Evolutionary conservation across 176 grass and related monocot species (phyloP).

Genomic region (Tuctoria greenei): DNA sequence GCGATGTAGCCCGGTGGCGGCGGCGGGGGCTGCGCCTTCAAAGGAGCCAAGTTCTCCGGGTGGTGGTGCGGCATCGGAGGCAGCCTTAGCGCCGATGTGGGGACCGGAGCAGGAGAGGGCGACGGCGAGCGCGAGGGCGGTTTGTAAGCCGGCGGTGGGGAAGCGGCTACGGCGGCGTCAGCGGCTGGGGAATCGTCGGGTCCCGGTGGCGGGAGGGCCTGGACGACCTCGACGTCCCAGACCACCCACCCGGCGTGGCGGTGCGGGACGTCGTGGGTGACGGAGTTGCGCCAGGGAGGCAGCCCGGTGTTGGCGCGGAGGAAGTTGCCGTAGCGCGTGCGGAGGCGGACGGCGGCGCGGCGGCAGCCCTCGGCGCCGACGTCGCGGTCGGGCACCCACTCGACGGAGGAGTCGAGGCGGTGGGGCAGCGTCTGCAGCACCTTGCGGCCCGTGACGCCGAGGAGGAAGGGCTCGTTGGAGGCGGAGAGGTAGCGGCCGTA

Average conservation of each 20-base stretch:
- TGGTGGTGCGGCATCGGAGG: conserved; percentile 3
- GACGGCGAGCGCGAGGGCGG: conserved; percentile 2
- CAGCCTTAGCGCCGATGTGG: conserved; percentile 25
- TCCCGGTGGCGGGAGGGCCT: conserved; percentile 18
- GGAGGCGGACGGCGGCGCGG: conserved; percentile 18
- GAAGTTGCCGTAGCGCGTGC: conserved; percentile 66
- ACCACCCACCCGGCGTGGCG: conserved; percentile 63
- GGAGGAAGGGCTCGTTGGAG: conserved; percentile 70
- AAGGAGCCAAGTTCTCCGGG: background rate
- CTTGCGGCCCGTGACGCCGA: conserved; percentile 55
- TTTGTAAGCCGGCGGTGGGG: background rate
- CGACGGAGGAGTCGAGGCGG: conserved; percentile 78
- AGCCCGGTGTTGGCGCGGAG: conserved; percentile 69
- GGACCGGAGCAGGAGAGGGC: conserved; percentile 14
- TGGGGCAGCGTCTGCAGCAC: conserved; percentile 63
- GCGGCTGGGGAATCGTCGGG: background rate
- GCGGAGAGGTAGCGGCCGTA: conserved; percentile 90
- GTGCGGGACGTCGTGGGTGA: conserved; percentile 67
- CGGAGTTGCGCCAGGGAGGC: conserved; percentile 69
- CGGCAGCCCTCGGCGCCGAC: conserved; percentile 19
- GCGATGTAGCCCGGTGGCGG: conserved; percentile 31
- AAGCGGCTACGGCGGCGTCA: background rate
- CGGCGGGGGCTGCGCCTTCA: conserved; percentile 30
- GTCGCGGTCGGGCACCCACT: conserved; percentile 66
- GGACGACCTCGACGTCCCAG: conserved; percentile 77